Evolutionary conservation across 805 yeast species (phyloP), one percentile per base, ranked within the genome.

Genomic region (Schwanniomyces sp.): DNA sequence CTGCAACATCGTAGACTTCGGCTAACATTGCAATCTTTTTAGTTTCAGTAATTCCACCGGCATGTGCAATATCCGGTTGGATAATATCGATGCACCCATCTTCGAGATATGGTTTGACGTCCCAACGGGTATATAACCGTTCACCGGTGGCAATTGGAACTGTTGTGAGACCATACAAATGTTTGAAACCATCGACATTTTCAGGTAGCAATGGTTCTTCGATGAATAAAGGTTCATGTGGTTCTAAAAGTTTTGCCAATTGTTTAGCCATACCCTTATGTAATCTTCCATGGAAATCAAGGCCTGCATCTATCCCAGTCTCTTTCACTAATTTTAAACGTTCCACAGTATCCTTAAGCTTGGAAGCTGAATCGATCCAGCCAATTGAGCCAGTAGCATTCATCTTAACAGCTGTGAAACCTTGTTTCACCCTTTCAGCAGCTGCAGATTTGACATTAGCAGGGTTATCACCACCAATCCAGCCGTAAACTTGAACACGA

Each of bases 351-450:
- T 38, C 41, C 41, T 38, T 38, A 10, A 38, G 28, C 17, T 38
- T 38, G 41, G 41, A 38, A 38, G 41, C 41, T 17, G 41, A 38
- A 38, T 38, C 41, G 41, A 38, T 38, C 41, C 41, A 38, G 27
- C 41, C 41, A 38, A 38, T 38, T 38, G 41, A 38, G 5, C 17
- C 41, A 8, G 41, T 41, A 25, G 30, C 34, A 43, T 62, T 62
- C 67, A 62, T 62, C 48, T 62, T 62, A 43, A 62, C 64, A 10
- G 66, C 61, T 18, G 61, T 62, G 55, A 62, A 62, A 2, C 67
- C 67, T 42, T 62, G 64, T 21, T 43, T 50, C 44, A 57, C 58
- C 14, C 67, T 52, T 17, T 48, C 63, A 36, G 48, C 43, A 41
- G 67, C 67, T n/a, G 54, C 59, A 21, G 36, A 43, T 18, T 41